Evolutionary conservation across 495 filamentous ascomycete species (phyloP).

Genomic region (Penicillium goetzii): DNA sequence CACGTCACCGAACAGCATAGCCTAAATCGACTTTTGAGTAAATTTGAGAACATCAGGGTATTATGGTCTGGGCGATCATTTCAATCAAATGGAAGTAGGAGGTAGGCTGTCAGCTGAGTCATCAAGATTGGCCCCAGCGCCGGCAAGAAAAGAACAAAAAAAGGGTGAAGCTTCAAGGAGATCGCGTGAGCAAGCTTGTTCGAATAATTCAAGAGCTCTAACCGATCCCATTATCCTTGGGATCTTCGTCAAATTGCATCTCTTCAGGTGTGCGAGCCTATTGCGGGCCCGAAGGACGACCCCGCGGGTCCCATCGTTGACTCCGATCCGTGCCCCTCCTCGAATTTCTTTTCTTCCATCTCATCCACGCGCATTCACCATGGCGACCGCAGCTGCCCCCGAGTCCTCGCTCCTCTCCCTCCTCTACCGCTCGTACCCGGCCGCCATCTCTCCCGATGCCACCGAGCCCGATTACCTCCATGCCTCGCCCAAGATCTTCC

Average conservation of each 20-base stretch:
- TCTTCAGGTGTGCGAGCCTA: slow-evolving; percentile 33
- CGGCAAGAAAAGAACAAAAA: slow-evolving; percentile 12
- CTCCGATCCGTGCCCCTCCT: slow-evolving; percentile 43
- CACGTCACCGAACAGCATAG: too few species aligned
- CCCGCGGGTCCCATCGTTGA: slow-evolving; percentile 41
- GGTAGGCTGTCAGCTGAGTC: slow-evolving; percentile 16
- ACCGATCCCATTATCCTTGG: slow-evolving; percentile 35
- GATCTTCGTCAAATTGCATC: slow-evolving; percentile 37
- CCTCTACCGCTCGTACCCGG: slow-evolving; percentile 58
- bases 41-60: too few species aligned
- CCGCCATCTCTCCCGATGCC: slow-evolving; percentile 51
- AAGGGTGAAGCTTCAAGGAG: slow-evolving; percentile 5
- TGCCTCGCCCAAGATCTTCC: slow-evolving; percentile 64
- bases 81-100: too few species aligned
- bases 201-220: slow-evolving; percentile 13
- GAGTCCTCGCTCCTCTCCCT: slow-evolving; percentile 56
- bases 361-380: slow-evolving; percentile 38
- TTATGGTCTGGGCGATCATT: too few species aligned
- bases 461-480: slow-evolving; percentile 54
- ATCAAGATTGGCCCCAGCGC: slow-evolving; percentile 17
- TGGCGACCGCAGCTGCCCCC: slow-evolving; percentile 57
- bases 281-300: slow-evolving; percentile 41
- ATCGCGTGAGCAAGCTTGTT: slow-evolving; percentile 3
- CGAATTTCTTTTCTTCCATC: slow-evolving; percentile 39
- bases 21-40: too few species aligned